These are phyloP conservation scores for Stephania yunnanensis DNA, from an alignment of 164 flowering plant genomes.

Conservation along the genomic window DNA sequence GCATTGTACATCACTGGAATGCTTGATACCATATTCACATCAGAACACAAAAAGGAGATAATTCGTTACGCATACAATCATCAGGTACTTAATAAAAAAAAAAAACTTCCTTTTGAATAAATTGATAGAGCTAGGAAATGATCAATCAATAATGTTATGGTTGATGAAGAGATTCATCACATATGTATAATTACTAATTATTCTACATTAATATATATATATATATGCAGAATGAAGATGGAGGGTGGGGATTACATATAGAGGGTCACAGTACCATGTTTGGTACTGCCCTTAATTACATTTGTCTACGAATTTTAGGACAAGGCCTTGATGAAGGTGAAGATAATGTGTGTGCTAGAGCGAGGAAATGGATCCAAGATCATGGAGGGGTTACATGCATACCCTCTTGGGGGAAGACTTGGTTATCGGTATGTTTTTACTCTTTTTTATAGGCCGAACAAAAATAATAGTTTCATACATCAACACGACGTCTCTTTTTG, in stretches of 20 bases:
- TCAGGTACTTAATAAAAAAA: constrained; percentile 44
- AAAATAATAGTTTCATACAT: too few relatives aligned
- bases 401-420: constrained; percentile 68
- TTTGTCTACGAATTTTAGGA: constrained; percentile 52
- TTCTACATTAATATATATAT: too few relatives aligned
- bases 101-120: too few relatives aligned
- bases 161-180: too few relatives aligned
- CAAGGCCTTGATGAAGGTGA: constrained; percentile 41
- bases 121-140: too few relatives aligned
- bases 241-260: constrained; percentile 51
- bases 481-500: too few relatives aligned
- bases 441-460: too few relatives aligned
- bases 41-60: constrained; percentile 45
- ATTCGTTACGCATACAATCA: constrained; percentile 56
- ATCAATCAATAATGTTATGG: too few relatives aligned
- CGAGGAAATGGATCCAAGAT: constrained; percentile 51
- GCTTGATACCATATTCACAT: constrained; percentile 31
- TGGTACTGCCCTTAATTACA: constrained; percentile 48
- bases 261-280: constrained; percentile 75
- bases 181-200: too few relatives aligned
- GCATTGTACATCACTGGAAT: constrained; percentile 40
- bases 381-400: constrained; percentile 44
- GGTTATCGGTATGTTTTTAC: constrained; percentile 13
- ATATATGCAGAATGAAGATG: too few relatives aligned
- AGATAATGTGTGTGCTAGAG: constrained; percentile 37